phyloP scores from a whole-genome alignment of 805 yeast species.

The Priceomyces melissophilus region DNA sequence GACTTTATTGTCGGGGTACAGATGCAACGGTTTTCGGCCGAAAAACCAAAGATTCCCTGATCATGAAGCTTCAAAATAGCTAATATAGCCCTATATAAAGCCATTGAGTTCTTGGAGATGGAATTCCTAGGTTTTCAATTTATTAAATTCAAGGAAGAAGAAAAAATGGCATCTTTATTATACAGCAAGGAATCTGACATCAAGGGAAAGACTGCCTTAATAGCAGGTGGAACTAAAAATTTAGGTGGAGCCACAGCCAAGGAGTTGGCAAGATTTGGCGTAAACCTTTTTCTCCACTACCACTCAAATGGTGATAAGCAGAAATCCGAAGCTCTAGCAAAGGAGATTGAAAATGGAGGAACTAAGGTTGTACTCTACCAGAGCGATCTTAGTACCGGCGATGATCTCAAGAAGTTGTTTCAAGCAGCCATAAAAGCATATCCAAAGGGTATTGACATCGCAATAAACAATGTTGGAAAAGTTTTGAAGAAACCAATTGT shows the following conservation, averaged over 20 bases:
- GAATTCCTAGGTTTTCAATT: neutral
- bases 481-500: constrained; percentile 59
- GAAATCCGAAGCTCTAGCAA: constrained; percentile 33
- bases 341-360: constrained; percentile 30
- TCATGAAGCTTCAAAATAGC: too few species aligned
- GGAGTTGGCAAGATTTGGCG: constrained; percentile 55
- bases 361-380: constrained; percentile 38
- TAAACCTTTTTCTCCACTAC: constrained; percentile 52
- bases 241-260: constrained; percentile 52
- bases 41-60: too few species aligned
- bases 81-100: too few species aligned
- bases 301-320: constrained; percentile 42
- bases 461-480: constrained; percentile 66
- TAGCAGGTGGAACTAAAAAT: constrained; percentile 64
- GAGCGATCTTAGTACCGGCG: constrained; percentile 42
- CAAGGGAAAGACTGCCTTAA: constrained; percentile 48
- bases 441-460: constrained; percentile 53
- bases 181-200: constrained; percentile 11
- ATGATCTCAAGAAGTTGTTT: constrained; percentile 43
- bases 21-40: too few species aligned
- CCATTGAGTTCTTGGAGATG: too few species aligned
- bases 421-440: constrained; percentile 40
- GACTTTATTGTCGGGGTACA: too few species aligned
- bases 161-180: constrained; percentile 2
- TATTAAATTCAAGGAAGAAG: neutral